phyloP scores from a whole-genome alignment of 2,329 filamentous ascomycete species.

The Sporothrix luriei region DNA sequence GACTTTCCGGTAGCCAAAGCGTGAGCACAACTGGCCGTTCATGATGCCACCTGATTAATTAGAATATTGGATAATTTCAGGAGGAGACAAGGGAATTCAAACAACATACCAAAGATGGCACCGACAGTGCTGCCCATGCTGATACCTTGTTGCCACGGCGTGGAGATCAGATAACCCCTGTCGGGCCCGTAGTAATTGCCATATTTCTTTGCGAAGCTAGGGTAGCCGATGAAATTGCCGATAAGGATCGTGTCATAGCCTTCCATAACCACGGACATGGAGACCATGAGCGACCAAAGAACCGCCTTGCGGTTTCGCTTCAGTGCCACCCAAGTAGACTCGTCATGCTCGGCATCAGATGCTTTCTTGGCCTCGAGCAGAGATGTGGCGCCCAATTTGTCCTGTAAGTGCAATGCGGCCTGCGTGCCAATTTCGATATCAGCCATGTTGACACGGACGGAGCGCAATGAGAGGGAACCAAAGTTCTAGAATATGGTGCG shows the following conservation, averaged over 20 bases:
- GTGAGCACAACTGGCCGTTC: slow-evolving; percentile 52
- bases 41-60: slow-evolving; percentile 40
- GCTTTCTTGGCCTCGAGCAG: slow-evolving; percentile 26
- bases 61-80: not conserved
- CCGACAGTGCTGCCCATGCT: slow-evolving; percentile 46
- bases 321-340: slow-evolving; percentile 1
- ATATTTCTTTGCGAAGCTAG: slow-evolving; percentile 38
- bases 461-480: not conserved
- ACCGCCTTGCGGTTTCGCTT: slow-evolving; percentile 30
- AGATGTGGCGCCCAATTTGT: not conserved
- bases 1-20: slow-evolving; percentile 48
- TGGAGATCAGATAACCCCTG: slow-evolving; percentile 47
- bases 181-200: slow-evolving; percentile 39
- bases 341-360: slow-evolving; percentile 16
- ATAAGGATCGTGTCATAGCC: slow-evolving; percentile 39
- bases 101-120: slow-evolving; percentile 52
- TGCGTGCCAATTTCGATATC: slow-evolving; percentile 9
- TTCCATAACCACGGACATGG: slow-evolving; percentile 37
- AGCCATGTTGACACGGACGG: slow-evolving; percentile 3
- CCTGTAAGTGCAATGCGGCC: slow-evolving; percentile 15
- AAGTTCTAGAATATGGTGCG: no score
- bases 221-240: slow-evolving; percentile 37
- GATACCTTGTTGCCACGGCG: slow-evolving; percentile 55
- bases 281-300: slow-evolving; percentile 33
- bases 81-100: no score